Percentiles rank a stretch among this genome's conserved stretches.
Evolutionary conservation across 2,329 filamentous ascomycete species (phyloP).

Genomic region (Verticillium dahliae): DNA sequence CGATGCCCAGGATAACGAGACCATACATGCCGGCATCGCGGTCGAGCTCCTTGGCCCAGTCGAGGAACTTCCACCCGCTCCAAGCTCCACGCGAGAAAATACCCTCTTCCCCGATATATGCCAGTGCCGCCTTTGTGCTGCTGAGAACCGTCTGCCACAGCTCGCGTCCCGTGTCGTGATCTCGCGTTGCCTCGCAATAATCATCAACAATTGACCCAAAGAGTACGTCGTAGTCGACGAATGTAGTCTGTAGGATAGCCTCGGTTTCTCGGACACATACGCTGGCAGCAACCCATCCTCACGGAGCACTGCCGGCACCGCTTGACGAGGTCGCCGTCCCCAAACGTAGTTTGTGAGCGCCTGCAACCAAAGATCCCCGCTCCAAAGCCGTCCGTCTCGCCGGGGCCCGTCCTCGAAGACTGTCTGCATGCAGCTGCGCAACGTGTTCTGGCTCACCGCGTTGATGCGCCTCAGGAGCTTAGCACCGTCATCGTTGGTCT

Average conservation of each 20-base stretch:
- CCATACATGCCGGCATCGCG: conserved; percentile 22
- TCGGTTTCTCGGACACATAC: conserved; percentile 25
- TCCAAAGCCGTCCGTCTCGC: conserved; percentile 27
- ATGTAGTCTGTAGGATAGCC: conserved; percentile 24
- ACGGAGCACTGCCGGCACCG: conserved; percentile 22
- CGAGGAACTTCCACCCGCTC: conserved; percentile 23
- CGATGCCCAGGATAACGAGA: conserved; percentile 21
- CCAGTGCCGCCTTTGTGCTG: conserved; percentile 18
- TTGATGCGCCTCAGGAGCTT: conserved; percentile 20
- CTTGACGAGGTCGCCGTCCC: conserved; percentile 24
- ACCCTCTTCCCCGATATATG: conserved; percentile 2
- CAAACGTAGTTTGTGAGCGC: conserved; percentile 28
- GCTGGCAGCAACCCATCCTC: conserved; percentile 24
- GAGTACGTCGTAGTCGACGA: conserved; percentile 26
- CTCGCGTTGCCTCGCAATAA: conserved; percentile 22
- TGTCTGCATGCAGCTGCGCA: conserved; percentile 30
- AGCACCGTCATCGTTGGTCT: conserved; percentile 2
- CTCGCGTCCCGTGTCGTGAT: conserved; percentile 17
- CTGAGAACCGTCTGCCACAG: conserved; percentile 23
- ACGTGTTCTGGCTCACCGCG: conserved; percentile 21
- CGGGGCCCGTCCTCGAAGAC: conserved; percentile 30
- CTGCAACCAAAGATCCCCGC: conserved; percentile 27
- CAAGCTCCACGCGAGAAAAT: background rate
- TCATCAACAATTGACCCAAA: conserved; percentile 24
- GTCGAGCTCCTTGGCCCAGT: conserved; percentile 21